Evolutionary conservation across 768 basidiomycete genomes (phyloP), one percentile per base, ranked within the genome.

Genomic region (Russula emetica): DNA sequence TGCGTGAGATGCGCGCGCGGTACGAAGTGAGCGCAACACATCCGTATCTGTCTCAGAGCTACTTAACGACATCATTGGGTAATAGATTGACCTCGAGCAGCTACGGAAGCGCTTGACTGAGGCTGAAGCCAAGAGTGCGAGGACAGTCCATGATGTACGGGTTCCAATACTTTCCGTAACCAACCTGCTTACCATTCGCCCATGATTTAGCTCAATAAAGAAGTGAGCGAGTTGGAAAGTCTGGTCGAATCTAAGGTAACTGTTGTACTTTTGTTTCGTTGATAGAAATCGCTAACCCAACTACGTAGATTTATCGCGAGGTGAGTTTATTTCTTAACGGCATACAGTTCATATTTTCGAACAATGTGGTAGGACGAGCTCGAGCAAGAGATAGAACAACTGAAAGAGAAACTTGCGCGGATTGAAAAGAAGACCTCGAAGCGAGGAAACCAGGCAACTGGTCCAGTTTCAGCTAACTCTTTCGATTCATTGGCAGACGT

Each of bases 211-310:
- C 82, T 94, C 64, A 88, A 92, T 75, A 90, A 93, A 70, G 94
- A 98, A 76, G 89, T 98, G 56, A 85, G 87, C 59, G 94, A 98
- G 72, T 81, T 98, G 22, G 96, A 98, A 74, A 82, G 87, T 44
- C 79, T 99, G 47, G 86, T 98, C n/a, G 96, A 99, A 73, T 83
- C 91, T 59, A 98, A 97, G 84, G 92, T 92, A 64, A 71, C 69
- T 55, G n/a, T 47, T 24, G 10, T 16, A 60, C 20, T 36, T 49
- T 20, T 32, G 13, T 64, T 24, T 61, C 40, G 36, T 38, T 32
- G 36, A 55, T 44, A 11, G 24, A 13, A 28, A 20, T 32, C 22
- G 26, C 26, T 32, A 20, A 67, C n/a, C 22, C 56, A 53, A 34
- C 5, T 11, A 34, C 42, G 14, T 65, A 92, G 90, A 94, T 94